Conservation (phyloP, 2,329 filamentous ascomycete genomes). For the Tolypocladium guangdongense region DNA sequence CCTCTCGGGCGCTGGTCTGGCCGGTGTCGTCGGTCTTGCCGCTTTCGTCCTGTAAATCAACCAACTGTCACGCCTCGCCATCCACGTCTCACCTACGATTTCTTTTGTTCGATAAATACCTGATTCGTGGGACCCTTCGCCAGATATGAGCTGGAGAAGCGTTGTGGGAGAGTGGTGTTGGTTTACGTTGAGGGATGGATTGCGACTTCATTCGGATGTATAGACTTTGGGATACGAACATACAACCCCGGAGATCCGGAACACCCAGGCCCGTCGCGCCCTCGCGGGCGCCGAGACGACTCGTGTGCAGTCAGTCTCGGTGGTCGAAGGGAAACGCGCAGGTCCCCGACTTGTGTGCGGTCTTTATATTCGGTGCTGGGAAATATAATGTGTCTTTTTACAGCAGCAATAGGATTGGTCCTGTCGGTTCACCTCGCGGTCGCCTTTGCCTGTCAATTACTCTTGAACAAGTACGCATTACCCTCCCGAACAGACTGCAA, state of each 20-base stretch:
- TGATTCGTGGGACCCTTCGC: constrained; percentile 26
- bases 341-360: constrained; percentile 11
- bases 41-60: constrained; percentile 47
- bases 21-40: constrained; percentile 48
- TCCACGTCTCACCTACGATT: constrained; percentile 28
- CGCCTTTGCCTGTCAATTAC: constrained; percentile 7
- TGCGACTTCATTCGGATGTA: constrained; percentile 20
- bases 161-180: constrained; percentile 15
- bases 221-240: constrained; percentile 25
- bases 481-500: constrained; percentile 9
- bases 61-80: constrained; percentile 21
- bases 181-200: constrained; percentile 13
- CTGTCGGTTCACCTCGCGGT: constrained; percentile 11
- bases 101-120: constrained; percentile 29
- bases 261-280: not conserved
- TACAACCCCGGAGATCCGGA: constrained; percentile 20
- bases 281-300: not conserved
- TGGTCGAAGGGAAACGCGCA: constrained; percentile 7
- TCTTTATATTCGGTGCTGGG: constrained; percentile 13
- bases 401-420: constrained; percentile 12
- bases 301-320: constrained; percentile 1
- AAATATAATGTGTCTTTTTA: constrained; percentile 21
- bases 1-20: constrained; percentile 48
- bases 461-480: constrained; percentile 9
- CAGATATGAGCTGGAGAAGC: constrained; percentile 26